These are phyloP conservation scores for Capsicum pubescens DNA, from an alignment of 257 asterid genomes.

Conservation along the genomic window DNA sequence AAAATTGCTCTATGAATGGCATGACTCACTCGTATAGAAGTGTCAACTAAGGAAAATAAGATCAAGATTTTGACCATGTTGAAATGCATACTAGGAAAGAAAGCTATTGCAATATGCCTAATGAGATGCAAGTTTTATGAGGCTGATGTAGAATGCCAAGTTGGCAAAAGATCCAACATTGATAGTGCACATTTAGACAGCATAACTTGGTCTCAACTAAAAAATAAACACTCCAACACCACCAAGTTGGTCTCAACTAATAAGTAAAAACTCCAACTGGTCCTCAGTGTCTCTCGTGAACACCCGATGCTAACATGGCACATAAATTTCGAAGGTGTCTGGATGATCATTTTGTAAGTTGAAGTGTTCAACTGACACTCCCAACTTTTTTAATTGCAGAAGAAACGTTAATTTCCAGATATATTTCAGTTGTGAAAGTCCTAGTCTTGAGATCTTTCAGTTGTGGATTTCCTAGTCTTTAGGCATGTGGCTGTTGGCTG, in stretches of 20 bases:
- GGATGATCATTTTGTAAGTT: too few species aligned
- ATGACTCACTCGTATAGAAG: not conserved
- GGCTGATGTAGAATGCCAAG: not conserved
- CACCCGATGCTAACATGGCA: too few species aligned
- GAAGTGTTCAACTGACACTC: too few species aligned
- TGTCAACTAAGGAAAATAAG: not conserved
- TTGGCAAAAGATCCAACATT: not conserved
- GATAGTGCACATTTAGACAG: too few species aligned
- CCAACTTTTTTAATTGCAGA: not conserved
- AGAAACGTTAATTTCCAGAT: not conserved
- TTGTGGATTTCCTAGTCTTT: conserved; percentile 13
- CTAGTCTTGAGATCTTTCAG: not conserved
- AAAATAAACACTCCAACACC: too few species aligned
- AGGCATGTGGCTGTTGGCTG: conserved; percentile 9
- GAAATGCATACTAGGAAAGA: not conserved
- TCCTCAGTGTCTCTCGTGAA: too few species aligned
- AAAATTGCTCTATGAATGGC: not conserved
- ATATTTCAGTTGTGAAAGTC: not conserved
- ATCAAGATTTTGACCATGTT: not conserved
- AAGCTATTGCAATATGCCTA: not conserved
- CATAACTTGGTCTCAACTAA: too few species aligned
- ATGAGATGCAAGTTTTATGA: not conserved
- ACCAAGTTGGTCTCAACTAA: too few species aligned
- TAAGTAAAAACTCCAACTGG: too few species aligned
- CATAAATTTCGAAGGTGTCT: too few species aligned